These are phyloP conservation scores for Tuber melanosporum DNA, from an alignment of 495 filamentous ascomycete genomes.

Conservation along the genomic window DNA sequence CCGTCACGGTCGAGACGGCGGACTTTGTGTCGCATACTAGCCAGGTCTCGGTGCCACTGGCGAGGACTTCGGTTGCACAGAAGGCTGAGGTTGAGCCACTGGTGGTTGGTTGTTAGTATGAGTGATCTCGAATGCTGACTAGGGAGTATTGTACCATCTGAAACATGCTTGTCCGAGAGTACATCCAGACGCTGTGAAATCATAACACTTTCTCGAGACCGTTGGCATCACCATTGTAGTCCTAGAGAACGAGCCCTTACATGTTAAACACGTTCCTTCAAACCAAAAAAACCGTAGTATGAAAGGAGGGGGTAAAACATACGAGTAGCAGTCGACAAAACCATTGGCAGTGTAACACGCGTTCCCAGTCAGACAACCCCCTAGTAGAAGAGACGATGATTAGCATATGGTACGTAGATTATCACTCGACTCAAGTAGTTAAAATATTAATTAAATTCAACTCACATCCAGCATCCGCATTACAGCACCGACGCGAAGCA, in stretches of 20 bases:
- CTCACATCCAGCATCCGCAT: conserved; percentile 20
- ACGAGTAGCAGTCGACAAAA: conserved; percentile 24
- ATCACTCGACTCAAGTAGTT: background rate
- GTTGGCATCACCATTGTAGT: conserved; percentile 3
- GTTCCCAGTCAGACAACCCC: background rate
- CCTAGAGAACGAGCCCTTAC: background rate
- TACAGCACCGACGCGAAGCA: conserved; percentile 9
- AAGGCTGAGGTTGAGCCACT: conserved; percentile 4
- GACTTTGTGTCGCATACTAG: background rate
- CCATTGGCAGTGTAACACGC: conserved; percentile 15
- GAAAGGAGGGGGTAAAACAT: background rate
- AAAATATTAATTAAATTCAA: background rate
- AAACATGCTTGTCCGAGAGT: conserved; percentile 5
- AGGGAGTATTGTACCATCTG: conserved; percentile 12
- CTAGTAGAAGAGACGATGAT: conserved; percentile 15
- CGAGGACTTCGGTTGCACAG: conserved; percentile 15
- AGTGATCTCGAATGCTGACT: background rate
- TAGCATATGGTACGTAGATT: background rate
- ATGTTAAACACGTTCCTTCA: background rate
- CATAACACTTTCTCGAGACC: conserved; percentile 13
- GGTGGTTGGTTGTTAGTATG: background rate
- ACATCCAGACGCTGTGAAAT: conserved; percentile 14
- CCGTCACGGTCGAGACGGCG: background rate
- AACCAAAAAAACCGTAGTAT: background rate
- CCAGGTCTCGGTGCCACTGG: background rate